Evolutionary conservation across 2,329 filamentous ascomycete genomes (phyloP), one percentile per base, ranked within the genome.

Genomic region (Harringtonia aguacate): DNA sequence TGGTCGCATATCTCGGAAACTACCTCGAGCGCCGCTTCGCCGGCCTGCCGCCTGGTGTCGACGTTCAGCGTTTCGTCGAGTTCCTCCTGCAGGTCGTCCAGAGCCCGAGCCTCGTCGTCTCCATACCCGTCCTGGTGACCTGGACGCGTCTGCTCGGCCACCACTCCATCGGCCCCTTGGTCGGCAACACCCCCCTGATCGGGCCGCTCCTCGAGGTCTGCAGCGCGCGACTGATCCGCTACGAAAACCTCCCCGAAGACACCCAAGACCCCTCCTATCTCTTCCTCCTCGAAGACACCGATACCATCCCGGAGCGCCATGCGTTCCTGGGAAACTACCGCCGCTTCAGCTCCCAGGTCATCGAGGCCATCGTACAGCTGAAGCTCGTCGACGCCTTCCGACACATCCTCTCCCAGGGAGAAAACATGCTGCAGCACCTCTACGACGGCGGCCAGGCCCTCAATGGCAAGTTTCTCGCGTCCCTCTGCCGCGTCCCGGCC

Each of bases 291-390:
- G 89, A 97, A 56, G 92, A 98, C 58, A 94, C 95, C 45, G 92
- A 98, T 56, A 97, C 90, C 0, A 70, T 90, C 18, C 92, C 92
- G 0, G 92, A 98, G 59, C 77, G 88, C 21, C 92, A 98, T 63
- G 87, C 88, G 1, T 98, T 98, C 59, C 73, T 97, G 12, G 88
- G 90, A 4, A 97, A 98, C 57, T 98, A 98, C 61, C 76, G 92
- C 33, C 77, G 92, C 47, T 97, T 95, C 56, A 92, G 88, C 59
- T 80, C 81, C 4, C 82, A 86, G 47, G 77, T 95, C 22, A 87
- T 98, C 44, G 90, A 97, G 62, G 75, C 75, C 15, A 86, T 97
- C 50, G 87, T 94, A 20, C 76, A 85, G 51, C 75, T 85, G 52
- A 84, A 86, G 53, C 79, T 89, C 3, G 77, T 84, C 41, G 89